Evolutionary conservation across 2,329 filamentous ascomycete species (phyloP).

Genomic region (Talaromyces piceae): DNA sequence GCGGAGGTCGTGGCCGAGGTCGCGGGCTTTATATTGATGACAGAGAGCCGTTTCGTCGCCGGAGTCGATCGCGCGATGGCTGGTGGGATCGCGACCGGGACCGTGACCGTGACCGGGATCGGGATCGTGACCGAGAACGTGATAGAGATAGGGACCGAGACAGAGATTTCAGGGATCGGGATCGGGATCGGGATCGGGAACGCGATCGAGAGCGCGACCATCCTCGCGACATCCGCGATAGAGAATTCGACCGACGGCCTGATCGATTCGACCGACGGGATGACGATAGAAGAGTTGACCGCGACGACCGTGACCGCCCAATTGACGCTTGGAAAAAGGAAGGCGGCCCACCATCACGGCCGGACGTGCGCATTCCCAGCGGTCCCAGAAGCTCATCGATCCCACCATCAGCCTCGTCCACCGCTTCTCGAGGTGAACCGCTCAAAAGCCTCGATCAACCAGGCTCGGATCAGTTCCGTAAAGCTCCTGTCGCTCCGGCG

Average conservation of each 20-base stretch:
- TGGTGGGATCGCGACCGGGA: slow-evolving; percentile 36
- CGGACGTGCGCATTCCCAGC: slow-evolving; percentile 14
- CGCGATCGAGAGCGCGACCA: slow-evolving; percentile 26
- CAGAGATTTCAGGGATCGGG: slow-evolving; percentile 31
- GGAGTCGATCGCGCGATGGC: slow-evolving; percentile 38
- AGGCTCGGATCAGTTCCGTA: slow-evolving; percentile 19
- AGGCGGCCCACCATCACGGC: slow-evolving; percentile 24
- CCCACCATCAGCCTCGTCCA: slow-evolving; percentile 7
- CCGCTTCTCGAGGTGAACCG: slow-evolving; percentile 16
- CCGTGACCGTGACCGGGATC: slow-evolving; percentile 26
- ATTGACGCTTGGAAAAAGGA: slow-evolving; percentile 34
- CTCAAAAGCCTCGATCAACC: slow-evolving; percentile 17
- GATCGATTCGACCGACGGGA: slow-evolving; percentile 27
- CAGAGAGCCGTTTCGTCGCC: slow-evolving; percentile 35
- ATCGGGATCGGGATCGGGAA: slow-evolving; percentile 17
- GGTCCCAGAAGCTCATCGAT: slow-evolving; percentile 10
- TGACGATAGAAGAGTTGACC: slow-evolving; percentile 27
- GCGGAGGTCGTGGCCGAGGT: slow-evolving; percentile 38
- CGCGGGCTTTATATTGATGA: slow-evolving; percentile 34
- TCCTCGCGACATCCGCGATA: slow-evolving; percentile 15
- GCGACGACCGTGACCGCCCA: slow-evolving; percentile 26
- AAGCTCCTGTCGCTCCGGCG: slow-evolving; percentile 12
- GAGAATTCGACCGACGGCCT: slow-evolving; percentile 25
- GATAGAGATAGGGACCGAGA: slow-evolving; percentile 28
- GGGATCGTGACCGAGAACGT: slow-evolving; percentile 28